phyloP scores from a whole-genome alignment of 352 stramenopile species.

The Phytophthora hibernalis region DNA sequence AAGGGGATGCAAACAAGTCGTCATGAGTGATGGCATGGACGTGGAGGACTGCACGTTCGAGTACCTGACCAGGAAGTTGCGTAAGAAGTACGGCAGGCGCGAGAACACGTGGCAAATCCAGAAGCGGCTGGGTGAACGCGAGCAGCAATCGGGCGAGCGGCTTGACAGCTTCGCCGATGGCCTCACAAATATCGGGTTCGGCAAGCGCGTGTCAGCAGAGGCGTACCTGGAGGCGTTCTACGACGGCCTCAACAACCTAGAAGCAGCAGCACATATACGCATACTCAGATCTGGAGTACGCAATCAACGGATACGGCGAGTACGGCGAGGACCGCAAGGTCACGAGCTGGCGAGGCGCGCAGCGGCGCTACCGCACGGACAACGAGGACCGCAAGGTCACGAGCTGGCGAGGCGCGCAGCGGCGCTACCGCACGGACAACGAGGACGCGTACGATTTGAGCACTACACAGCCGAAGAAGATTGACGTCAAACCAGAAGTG shows the following conservation, averaged over 20 bases:
- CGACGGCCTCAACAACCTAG: not conserved
- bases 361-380: no score
- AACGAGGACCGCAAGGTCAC: not conserved
- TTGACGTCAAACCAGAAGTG: no score
- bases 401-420: not conserved
- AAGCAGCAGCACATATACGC: not conserved
- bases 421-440: no score
- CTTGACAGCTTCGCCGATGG: not conserved
- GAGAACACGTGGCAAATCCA: not conserved
- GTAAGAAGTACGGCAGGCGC: conserved; percentile 1
- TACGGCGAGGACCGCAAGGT: no score
- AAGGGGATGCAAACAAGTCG: conserved; percentile 2
- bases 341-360: no score
- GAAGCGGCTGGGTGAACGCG: not conserved
- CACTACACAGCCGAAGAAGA: no score
- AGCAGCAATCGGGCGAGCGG: not conserved
- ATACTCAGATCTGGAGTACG: not conserved
- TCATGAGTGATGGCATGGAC: not conserved
- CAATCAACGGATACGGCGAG: not conserved
- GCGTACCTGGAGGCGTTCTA: not conserved
- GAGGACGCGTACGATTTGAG: no score
- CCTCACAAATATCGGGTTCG: not conserved
- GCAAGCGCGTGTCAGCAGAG: not conserved
- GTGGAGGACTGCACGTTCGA: not conserved
- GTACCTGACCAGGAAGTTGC: not conserved